Percentiles rank a stretch among this genome's conserved stretches.
phyloP scores from a whole-genome alignment of 139 green algal species.

The Micractinium conductrix region DNA sequence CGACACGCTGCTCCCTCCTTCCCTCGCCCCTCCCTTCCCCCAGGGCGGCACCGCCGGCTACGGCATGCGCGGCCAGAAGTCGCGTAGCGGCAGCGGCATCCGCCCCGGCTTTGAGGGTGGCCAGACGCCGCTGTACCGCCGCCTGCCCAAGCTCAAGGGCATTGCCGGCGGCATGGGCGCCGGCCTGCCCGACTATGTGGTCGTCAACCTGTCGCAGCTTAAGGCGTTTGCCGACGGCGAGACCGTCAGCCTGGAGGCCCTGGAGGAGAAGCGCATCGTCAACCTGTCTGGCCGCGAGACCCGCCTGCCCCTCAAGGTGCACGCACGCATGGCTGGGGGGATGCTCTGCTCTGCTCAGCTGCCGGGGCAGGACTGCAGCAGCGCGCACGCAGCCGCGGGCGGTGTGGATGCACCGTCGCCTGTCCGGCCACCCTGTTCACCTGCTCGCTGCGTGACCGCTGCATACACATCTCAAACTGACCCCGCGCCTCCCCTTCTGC shows the following conservation, averaged over 20 bases:
- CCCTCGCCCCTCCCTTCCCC: neutral
- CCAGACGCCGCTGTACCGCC: conserved; percentile 96
- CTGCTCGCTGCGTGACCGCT: too few species aligned
- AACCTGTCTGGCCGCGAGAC: conserved; percentile 81
- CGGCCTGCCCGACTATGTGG: conserved; percentile 87
- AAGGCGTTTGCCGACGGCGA: conserved; percentile 79
- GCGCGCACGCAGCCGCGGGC: too few species aligned
- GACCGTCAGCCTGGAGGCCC: conserved; percentile 81
- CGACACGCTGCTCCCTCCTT: too few species aligned
- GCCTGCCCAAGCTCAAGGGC: conserved; percentile 96
- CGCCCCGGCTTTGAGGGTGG: conserved; percentile 97
- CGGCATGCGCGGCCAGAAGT: conserved; percentile 98
- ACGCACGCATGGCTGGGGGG: too few species aligned
- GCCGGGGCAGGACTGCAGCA: too few species aligned
- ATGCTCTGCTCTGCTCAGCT: too few species aligned
- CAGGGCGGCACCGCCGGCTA: conserved; percentile 95
- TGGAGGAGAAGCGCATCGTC: conserved; percentile 84
- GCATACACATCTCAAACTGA: neutral
- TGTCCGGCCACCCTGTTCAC: too few species aligned
- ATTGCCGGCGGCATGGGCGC: conserved; percentile 97
- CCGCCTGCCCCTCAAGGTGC: conserved; percentile 91
- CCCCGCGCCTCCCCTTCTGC: neutral
- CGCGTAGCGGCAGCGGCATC: conserved; percentile 80
- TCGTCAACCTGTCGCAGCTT: conserved; percentile 91
- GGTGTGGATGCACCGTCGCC: too few species aligned